Conservation (phyloP, 2,329 filamentous ascomycete genomes). For the Didymella pinodella region DNA sequence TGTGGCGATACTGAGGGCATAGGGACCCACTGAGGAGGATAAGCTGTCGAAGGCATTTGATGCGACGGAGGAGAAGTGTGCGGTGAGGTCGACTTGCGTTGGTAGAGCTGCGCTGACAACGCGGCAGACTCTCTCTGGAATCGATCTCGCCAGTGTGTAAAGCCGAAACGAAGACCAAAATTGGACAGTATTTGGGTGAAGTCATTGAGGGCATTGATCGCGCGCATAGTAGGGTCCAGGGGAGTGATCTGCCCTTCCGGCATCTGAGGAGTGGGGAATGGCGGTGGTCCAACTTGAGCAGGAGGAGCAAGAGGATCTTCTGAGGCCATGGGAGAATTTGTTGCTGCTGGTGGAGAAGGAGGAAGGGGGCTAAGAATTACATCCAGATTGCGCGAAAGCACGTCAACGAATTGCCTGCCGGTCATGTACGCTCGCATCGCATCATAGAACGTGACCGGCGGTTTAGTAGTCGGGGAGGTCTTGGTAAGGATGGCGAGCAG, state of each 20-base stretch:
- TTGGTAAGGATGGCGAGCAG: constrained; percentile 70
- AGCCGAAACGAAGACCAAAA: constrained; percentile 59
- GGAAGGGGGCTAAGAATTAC: constrained; percentile 52
- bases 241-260: constrained; percentile 38
- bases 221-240: constrained; percentile 49
- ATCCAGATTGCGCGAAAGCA: constrained; percentile 63
- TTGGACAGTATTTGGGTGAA: constrained; percentile 56
- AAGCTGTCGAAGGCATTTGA: constrained; percentile 24
- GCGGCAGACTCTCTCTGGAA: constrained; percentile 56
- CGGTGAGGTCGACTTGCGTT: constrained; percentile 42
- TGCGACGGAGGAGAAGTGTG: constrained; percentile 35
- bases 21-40: constrained; percentile 39
- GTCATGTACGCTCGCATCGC: constrained; percentile 82
- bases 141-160: constrained; percentile 59
- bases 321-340: constrained; percentile 30
- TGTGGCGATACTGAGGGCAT: constrained; percentile 36
- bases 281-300: constrained; percentile 37
- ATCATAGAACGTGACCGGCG: constrained; percentile 86
- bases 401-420: constrained; percentile 64
- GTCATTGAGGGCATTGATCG: constrained; percentile 58
- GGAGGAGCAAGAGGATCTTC: constrained; percentile 51
- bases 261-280: constrained; percentile 43
- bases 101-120: constrained; percentile 53
- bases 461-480: constrained; percentile 63
- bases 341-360: constrained; percentile 50